Evolutionary conservation across 495 filamentous ascomycete species (phyloP), one percentile per base, ranked within the genome.

Genomic region (Lepidopterella palustris): DNA sequence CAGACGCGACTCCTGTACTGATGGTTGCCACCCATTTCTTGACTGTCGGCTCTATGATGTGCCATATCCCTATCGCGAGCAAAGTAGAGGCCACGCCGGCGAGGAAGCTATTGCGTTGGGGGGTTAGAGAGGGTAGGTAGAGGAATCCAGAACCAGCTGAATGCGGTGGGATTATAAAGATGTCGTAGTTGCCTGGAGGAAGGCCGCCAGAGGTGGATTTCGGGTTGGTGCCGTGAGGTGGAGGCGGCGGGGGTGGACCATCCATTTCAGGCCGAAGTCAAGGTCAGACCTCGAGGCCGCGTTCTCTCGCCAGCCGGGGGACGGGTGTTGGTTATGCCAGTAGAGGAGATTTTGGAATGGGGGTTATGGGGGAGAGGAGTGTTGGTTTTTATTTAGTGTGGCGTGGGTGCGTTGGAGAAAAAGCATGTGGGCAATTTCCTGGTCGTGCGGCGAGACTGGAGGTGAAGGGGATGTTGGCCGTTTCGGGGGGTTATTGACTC

Each of bases 111-210:
- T 97, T 97, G 63, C 85, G 78, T 65, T 95, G 83, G 25, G 89
- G 85, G 67, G 87, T 80, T 27, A 98, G 71, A 0, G 89, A 96
- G 0, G 93, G 93, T 23, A 98, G 83, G 72, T 98, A 98, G 9
- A 98, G 76, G 71, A 98, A 96, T 10, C 93, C 93, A 0, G 83
- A 81, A 59, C 93, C 93, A 11, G 92, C 81, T 8, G 90, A 91
- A 68, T 97, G 89, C n/a, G 88, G 88, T 2, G 93, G 92, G 58
- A 98, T 90, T 65, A 98, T 86, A 75, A 97, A 97, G 74, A 97
- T 95, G 74, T 97, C 92, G 76, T 95, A 97, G 70, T 91, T 90
- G 27, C 90, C 89, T 0, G 83, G 74, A 0, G 89, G 90, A 2
- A 95, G 78, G 27, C 55, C 53, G 51, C 48, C 58, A n/a, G 11